Conservation (phyloP, 306 rosid genomes). For the Quercus variabilis region DNA sequence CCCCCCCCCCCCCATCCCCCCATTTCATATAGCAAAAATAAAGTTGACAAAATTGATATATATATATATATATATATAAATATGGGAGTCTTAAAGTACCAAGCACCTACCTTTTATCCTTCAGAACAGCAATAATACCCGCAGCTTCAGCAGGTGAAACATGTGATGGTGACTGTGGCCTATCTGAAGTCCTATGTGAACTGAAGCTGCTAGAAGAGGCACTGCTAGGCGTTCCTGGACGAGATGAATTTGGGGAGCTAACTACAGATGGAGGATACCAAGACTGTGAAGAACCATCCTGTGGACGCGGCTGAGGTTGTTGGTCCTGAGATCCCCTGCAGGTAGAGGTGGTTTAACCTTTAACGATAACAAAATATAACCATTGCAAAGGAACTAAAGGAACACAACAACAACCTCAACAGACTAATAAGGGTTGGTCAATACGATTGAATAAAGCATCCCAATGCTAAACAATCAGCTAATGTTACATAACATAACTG, state of each 20-base stretch:
- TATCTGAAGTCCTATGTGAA: constrained; percentile 42
- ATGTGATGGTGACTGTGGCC: constrained; percentile 46
- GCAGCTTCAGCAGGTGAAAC: constrained; percentile 88
- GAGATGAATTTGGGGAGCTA: constrained; percentile 55
- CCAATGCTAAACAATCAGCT: too few relatives aligned
- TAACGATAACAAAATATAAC: neutral
- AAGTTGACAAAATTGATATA: neutral
- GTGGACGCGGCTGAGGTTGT: constrained; percentile 54
- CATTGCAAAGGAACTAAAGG: neutral
- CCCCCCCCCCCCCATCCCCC: too few relatives aligned
- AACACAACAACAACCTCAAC: neutral
- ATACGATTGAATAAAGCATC: too few relatives aligned
- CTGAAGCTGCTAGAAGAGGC: constrained; percentile 42
- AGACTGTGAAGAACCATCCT: constrained; percentile 59
- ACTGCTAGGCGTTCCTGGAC: constrained; percentile 62
- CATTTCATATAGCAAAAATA: neutral
- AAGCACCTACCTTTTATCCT: constrained; percentile 60
- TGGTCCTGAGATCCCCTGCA: constrained; percentile 88
- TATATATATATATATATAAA: neutral
- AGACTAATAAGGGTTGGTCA: too few relatives aligned
- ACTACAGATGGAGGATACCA: constrained; percentile 81
- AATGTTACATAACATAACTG: neutral
- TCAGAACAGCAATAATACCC: constrained; percentile 59
- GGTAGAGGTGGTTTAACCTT: neutral
- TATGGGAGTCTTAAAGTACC: neutral